These are phyloP conservation scores for Nannochloris sp. DNA, from an alignment of 139 green algal genomes.

Conservation along the genomic window DNA sequence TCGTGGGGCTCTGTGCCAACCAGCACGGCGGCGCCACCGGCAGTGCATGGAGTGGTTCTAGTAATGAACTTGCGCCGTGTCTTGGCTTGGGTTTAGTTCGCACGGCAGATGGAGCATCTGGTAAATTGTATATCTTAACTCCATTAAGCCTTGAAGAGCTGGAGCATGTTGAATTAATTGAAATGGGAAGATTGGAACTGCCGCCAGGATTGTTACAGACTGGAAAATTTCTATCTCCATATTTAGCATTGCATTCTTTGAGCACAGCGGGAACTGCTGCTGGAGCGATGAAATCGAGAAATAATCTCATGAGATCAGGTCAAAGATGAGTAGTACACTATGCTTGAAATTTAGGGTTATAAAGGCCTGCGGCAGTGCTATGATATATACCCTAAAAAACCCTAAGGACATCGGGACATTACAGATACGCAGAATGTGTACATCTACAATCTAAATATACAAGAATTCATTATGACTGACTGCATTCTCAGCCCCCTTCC, in stretches of 20 bases:
- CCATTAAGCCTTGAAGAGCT: conserved; percentile 24
- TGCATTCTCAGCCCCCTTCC: conserved; percentile 55
- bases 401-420: no score
- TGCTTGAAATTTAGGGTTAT: no score
- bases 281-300: conserved; percentile 44
- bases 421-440: no score
- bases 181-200: conserved; percentile 61
- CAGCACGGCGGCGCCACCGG: not conserved
- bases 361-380: no score
- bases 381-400: no score
- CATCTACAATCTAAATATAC: conserved; percentile 42
- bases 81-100: conserved; percentile 67
- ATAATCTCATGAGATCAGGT: conserved; percentile 34
- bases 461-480: conserved; percentile 69
- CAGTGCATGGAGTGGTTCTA: not conserved
- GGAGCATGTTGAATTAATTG: conserved; percentile 32
- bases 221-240: conserved; percentile 31
- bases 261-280: conserved; percentile 49
- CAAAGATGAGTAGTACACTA: no score
- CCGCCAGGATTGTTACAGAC: conserved; percentile 49
- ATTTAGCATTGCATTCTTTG: conserved; percentile 52
- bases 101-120: conserved; percentile 31
- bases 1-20: conserved; percentile 52
- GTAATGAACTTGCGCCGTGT: conserved; percentile 27
- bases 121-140: conserved; percentile 55